These are phyloP conservation scores for Clonostachys byssicola DNA, from an alignment of 2,329 filamentous ascomycete genomes.

Conservation along the genomic window DNA sequence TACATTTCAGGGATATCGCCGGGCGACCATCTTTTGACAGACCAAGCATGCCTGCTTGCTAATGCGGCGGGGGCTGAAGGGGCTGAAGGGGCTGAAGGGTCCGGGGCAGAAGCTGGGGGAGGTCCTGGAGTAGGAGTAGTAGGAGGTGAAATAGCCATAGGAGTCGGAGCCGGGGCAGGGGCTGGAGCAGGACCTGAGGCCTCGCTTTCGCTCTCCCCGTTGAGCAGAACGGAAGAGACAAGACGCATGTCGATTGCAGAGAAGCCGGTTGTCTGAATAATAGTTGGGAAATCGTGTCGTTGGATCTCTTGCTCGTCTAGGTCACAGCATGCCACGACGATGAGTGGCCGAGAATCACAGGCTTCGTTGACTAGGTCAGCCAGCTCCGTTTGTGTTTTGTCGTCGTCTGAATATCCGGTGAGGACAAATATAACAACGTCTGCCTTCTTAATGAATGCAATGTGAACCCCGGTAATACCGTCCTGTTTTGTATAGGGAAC, in stretches of 20 bases:
- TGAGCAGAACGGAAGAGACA: slow-evolving; percentile 48
- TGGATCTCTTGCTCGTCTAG: slow-evolving; percentile 28
- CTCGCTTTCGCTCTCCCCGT: slow-evolving; percentile 1
- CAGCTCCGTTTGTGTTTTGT: slow-evolving; percentile 46
- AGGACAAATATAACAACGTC: slow-evolving; percentile 59
- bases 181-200: not conserved
- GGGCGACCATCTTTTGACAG: slow-evolving; percentile 31
- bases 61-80: slow-evolving; percentile 14
- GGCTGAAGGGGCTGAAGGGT: slow-evolving; percentile 1
- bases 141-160: too few relatives aligned
- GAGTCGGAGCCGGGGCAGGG: too few relatives aligned
- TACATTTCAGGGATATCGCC: slow-evolving; percentile 33
- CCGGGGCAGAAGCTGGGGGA: not conserved
- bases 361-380: slow-evolving; percentile 37
- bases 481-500: slow-evolving; percentile 63
- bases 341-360: slow-evolving; percentile 42
- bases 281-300: slow-evolving; percentile 41
- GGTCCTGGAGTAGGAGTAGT: not conserved
- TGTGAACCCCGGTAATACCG: slow-evolving; percentile 61
- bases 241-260: slow-evolving; percentile 38
- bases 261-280: slow-evolving; percentile 46
- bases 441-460: slow-evolving; percentile 57
- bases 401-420: slow-evolving; percentile 39
- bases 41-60: slow-evolving; percentile 27
- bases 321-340: slow-evolving; percentile 48